phyloP scores from a whole-genome alignment of 306 rosid species.

The Citrullus amarus region DNA sequence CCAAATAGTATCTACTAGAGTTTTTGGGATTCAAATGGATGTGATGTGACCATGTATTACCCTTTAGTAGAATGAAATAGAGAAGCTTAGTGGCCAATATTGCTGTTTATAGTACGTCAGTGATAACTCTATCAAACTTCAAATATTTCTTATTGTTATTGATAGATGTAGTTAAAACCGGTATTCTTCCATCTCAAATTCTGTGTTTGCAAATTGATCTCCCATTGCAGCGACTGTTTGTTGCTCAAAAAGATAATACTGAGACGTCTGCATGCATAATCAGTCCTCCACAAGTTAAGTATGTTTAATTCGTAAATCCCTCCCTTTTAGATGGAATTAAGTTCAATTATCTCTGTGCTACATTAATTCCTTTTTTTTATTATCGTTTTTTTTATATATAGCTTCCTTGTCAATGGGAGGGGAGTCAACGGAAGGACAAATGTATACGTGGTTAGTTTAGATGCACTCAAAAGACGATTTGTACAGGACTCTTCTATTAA shows the following conservation, averaged over 20 bases:
- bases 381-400: constrained; percentile 16
- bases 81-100: not conserved
- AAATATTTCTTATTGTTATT: not conserved
- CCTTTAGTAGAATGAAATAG: not conserved
- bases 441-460: constrained; percentile 39
- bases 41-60: not conserved
- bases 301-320: constrained; percentile 15
- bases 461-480: not conserved
- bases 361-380: constrained; percentile 6
- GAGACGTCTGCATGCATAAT: constrained; percentile 77
- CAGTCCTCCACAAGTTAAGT: constrained; percentile 88
- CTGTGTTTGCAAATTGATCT: not conserved
- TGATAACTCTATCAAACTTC: not conserved
- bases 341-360: constrained; percentile 1
- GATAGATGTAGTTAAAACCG: not conserved
- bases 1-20: not conserved
- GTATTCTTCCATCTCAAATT: constrained; percentile 5
- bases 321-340: not conserved
- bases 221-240: constrained; percentile 50
- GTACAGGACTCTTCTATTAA: not conserved
- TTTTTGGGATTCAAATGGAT: not conserved
- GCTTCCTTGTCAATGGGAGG: constrained; percentile 87
- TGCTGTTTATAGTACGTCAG: not conserved
- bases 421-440: constrained; percentile 49
- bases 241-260: constrained; percentile 59